These are phyloP conservation scores for Lipomyces anomalus DNA, from an alignment of 805 yeast species.

Conservation along the genomic window DNA sequence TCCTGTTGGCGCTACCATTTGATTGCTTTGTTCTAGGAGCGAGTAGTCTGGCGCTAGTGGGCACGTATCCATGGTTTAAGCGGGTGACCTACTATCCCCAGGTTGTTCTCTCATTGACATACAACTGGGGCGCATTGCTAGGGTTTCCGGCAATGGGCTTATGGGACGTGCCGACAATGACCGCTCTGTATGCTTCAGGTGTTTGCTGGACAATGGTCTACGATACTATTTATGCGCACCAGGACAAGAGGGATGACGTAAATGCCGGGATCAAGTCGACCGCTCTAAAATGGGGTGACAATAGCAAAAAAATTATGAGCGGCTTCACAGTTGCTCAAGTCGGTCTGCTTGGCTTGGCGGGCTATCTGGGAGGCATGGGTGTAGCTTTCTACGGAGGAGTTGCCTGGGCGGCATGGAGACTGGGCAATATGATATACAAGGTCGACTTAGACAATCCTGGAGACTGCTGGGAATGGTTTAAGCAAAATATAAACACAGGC, in stretches of 20 bases:
- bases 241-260: slow-evolving; percentile 83
- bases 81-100: slow-evolving; percentile 96
- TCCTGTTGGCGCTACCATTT: slow-evolving; percentile 66
- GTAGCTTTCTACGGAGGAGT: slow-evolving; percentile 72
- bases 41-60: slow-evolving; percentile 68
- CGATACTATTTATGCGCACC: slow-evolving; percentile 96
- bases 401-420: slow-evolving; percentile 60
- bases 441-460: slow-evolving; percentile 77
- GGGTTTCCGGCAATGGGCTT: slow-evolving; percentile 97
- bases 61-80: slow-evolving; percentile 87
- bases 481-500: slow-evolving; percentile 65
- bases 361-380: slow-evolving; percentile 72
- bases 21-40: slow-evolving; percentile 83
- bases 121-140: slow-evolving; percentile 88
- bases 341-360: slow-evolving; percentile 58
- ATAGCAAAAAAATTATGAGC: slow-evolving; percentile 63
- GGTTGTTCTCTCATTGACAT: slow-evolving; percentile 68
- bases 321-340: slow-evolving; percentile 65
- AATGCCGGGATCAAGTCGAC: slow-evolving; percentile 92
- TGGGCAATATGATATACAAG: slow-evolving; percentile 58
- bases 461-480: slow-evolving; percentile 78
- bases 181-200: slow-evolving; percentile 68
- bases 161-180: slow-evolving; percentile 62
- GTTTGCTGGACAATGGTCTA: slow-evolving; percentile 92
- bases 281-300: slow-evolving; percentile 88